Base-by-base conservation (phyloP, 345 rosid genomes). In the Excoecaria cochinchinensis region DNA sequence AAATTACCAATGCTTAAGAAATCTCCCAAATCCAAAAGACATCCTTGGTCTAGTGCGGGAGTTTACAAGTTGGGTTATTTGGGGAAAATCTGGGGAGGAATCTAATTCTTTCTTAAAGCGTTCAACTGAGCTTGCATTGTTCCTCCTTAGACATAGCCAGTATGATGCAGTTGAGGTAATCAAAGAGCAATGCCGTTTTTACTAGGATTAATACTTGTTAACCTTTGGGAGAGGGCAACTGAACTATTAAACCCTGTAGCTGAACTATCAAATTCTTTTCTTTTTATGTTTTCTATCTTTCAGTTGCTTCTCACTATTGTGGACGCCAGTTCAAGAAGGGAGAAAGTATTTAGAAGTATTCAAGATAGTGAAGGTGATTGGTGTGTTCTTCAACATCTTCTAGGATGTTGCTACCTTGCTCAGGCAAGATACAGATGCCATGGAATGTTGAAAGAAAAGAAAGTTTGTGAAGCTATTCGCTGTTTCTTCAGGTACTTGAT, bases 371-470 rank as follows among this genome's bases (percentile, higher is more conserved):
- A 82, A 52, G 92, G 93, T 76, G 88, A 90, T 76, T 95, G 98
- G 99, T 90, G 90, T 70, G 74, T 90, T 42, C 92, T 90, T 80
- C 97, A 95, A 77, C 98, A 95, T 88, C 94, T 93, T 75, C 81
- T 89, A 72, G 99, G 98, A 77, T 91, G 92, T 77, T 91, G 97
- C 89, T 82, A 90, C 82, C 94, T 95, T 75, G 90, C 88, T 75
- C 96, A 95, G 85, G 90, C 92, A 47, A 90, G 84, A 56, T 85
- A 82, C 79, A 87, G 86, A 62, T 84, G 85, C 46, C 86, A 87
- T 74, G 89, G 93, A 73, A 50, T 77, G 70, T 46, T 76, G 83
- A 90, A 84, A 84, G 98, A 92, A 79, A 88, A 61, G 76, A 95
- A 95, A 89, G 86, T 86, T 40, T 71, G 66, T 80, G 97, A 91